A percentile compares a stretch with the other conserved stretches of the same genome.
Evolutionary conservation across 495 filamentous ascomycete species (phyloP).

Genomic region (Clohesyomyces aquaticus): DNA sequence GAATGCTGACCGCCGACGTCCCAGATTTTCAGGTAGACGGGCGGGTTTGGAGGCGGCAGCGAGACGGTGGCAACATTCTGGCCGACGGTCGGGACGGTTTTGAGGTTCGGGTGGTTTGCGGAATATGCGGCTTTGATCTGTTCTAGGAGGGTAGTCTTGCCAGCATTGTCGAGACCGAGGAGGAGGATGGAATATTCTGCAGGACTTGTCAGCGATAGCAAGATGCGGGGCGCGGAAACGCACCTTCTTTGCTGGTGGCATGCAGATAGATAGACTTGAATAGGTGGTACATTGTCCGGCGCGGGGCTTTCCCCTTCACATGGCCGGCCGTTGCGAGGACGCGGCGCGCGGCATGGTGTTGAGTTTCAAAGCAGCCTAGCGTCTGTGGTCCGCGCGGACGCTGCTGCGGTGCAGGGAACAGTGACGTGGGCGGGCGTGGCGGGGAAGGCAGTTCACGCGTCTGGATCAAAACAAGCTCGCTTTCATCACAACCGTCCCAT

Average conservation of each 20-base stretch:
- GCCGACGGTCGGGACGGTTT: conserved; percentile 94
- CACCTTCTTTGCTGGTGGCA: conserved; percentile 93
- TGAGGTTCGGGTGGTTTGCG: conserved; percentile 53
- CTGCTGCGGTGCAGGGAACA: background rate
- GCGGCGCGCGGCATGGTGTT: too few species aligned
- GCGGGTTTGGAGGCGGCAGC: conserved; percentile 84
- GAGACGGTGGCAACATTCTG: conserved; percentile 93
- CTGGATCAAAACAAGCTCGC: conserved; percentile 23
- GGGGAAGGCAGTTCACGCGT: background rate
- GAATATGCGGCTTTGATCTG: conserved; percentile 80
- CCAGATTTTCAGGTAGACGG: conserved; percentile 98
- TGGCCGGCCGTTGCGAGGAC: background rate
- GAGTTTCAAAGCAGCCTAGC: background rate
- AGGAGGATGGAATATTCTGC: conserved; percentile 96
- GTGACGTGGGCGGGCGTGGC: conserved; percentile 22
- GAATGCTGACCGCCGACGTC: conserved; percentile 92
- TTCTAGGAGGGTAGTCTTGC: conserved; percentile 97
- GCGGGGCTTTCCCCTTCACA: conserved; percentile 20
- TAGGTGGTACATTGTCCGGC: conserved; percentile 83
- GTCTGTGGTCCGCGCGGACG: background rate
- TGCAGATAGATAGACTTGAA: conserved; percentile 92
- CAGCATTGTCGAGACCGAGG: conserved; percentile 95
- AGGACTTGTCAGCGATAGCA: background rate
- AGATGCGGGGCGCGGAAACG: too few species aligned
- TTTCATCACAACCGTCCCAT: background rate